phyloP scores from a whole-genome alignment of 768 basidiomycete species.

The Leccinum barrowsii region DNA sequence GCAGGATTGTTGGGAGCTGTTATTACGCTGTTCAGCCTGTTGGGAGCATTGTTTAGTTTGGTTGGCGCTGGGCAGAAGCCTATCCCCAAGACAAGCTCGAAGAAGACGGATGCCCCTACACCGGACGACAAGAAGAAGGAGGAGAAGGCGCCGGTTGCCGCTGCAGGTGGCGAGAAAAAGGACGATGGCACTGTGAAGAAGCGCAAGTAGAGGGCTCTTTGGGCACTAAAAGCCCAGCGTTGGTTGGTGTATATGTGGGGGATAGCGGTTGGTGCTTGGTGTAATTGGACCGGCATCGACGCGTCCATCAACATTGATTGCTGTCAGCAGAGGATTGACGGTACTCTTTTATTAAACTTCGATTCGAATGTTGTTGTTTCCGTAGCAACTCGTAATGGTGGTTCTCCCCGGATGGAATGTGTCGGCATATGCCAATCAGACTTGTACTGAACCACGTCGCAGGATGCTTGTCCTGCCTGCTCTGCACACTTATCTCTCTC shows the following conservation, averaged over 20 bases:
- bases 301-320: constrained; percentile 10
- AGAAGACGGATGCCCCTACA: constrained; percentile 71
- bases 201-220: constrained; percentile 48
- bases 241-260: constrained; percentile 13
- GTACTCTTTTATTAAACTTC: constrained; percentile 5
- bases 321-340: not conserved
- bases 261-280: not conserved
- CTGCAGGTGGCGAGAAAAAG: constrained; percentile 73
- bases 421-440: constrained; percentile 2
- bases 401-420: constrained; percentile 4
- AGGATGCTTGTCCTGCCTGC: constrained; percentile 68
- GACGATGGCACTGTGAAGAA: constrained; percentile 69
- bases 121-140: constrained; percentile 69
- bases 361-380: constrained; percentile 14
- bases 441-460: not conserved
- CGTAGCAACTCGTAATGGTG: constrained; percentile 21
- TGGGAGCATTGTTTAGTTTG: constrained; percentile 76
- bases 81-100: constrained; percentile 60
- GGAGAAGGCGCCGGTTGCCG: constrained; percentile 62
- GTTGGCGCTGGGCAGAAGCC: constrained; percentile 73
- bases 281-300: not conserved
- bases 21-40: constrained; percentile 81
- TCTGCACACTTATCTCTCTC: constrained; percentile 61
- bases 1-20: constrained; percentile 69
- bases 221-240: constrained; percentile 9